Evolutionary conservation across 164 flowering plant genomes (phyloP), one percentile per base, ranked within the genome.

Genomic region (Kingdonia uniflora): DNA sequence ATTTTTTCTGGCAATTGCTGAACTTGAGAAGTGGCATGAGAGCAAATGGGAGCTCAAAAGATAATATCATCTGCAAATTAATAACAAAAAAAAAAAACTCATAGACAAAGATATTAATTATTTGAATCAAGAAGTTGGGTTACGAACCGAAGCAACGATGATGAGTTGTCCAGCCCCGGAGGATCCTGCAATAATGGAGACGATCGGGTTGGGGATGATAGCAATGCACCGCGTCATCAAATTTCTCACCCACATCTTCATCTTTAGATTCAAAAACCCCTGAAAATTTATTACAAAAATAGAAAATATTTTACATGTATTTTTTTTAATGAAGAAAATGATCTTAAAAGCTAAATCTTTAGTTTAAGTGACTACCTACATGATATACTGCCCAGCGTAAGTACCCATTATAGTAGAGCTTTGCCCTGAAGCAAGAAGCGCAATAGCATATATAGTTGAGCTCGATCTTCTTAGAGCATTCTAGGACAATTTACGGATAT

Each of bases 361-460:
- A 8, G 35, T 7, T 22, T 23, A 47, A 17, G 13, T 22, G 23
- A 47, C 6, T 3, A 82, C 96, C 82, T 85, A 87, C 97, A 89
- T 89, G 44, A 89, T 76, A 29, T 22, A 86, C 51, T 89, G 97
- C 20, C 97, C 95, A 1, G 97, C 97, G 56, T 85, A 88, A 16
- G 97, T 88, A 37, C 97, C 95, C 0, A 91, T 83, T 22, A 88
- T 81, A 24, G 92, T 60, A 11, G 95, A 85, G 65, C 97, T 88
- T 58, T 89, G 97, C 3, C 95, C 95, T 0, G 97, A 89, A 45
- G 97, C 94, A 8, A 89, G 64, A 6, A 89, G 54, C 0, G 95
- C 85, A 26, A 89, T 65, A 14, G 81, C 92, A 51, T 29, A 51
- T 51, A 51, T 51, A 29, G 20, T 51, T 33, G 54, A 29, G 14